Base-by-base conservation (phyloP, 441 rosid species). In the Hura crepitans region DNA sequence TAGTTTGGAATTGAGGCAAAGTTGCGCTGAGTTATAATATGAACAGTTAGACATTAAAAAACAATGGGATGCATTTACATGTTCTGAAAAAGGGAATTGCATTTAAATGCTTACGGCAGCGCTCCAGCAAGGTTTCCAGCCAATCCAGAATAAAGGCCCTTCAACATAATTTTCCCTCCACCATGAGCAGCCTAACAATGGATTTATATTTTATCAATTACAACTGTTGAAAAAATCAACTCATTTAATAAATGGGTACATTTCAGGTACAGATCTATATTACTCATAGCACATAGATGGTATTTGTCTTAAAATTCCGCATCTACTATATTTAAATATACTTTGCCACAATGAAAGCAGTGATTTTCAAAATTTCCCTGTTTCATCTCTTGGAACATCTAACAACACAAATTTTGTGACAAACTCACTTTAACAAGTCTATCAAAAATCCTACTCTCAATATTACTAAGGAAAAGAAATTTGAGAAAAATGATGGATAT, bases 111-210 rank as follows among this genome's bases (percentile, higher is more conserved):
- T 80, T 72, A 83, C 86, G 82, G 81, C 30, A 81, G 68, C 18
- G 65, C 79, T 23, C 86, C 82, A 62, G 70, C 81, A 70, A 81
- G 84, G 64, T 81, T 83, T 73, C 86, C 84, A 63, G 74, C 81
- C 72, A 83, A 73, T 69, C 86, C 86, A 67, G 86, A 72, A 60
- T 83, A 83, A 10, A 83, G 79, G 55, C 82, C 84, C 75, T 71
- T 77, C 68, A 72, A 68, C 45, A 64, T 42, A 42, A 83, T 77
- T 65, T 77, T 72, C 20, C 82, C 80, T 54, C 84, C 81, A 17
- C 72, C 82, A 20, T 33, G 76, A 23, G 72, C 64, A 42, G 72
- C 64, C 64, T 56, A 28, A 28, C 17, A 67, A 5, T 2, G 55
- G 28, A 42, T 43, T 33, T 60, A 68, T 17, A 37, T 43, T 37